Evolutionary conservation across 257 asterid species (phyloP).

Genomic region (Vinca minor): DNA sequence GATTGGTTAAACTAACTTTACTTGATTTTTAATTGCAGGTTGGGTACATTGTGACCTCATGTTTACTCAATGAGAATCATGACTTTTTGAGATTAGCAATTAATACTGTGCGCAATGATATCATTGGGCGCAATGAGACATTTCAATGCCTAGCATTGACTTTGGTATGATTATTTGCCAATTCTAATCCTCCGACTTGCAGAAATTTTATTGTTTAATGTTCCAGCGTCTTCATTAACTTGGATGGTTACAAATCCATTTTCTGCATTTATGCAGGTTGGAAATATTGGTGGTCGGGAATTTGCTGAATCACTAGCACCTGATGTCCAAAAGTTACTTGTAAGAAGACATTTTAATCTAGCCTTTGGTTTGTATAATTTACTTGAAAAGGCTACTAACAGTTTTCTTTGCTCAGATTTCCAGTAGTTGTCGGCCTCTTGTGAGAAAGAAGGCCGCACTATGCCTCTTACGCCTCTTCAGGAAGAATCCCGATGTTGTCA

Average conservation of each 20-base stretch:
- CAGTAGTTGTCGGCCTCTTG: constrained; percentile 96
- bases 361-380: constrained; percentile 15
- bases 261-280: constrained; percentile 52
- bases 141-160: constrained; percentile 98
- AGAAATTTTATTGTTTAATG: background rate
- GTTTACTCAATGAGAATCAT: constrained; percentile 95
- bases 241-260: constrained; percentile 5
- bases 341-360: constrained; percentile 39
- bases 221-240: background rate
- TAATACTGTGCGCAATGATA: constrained; percentile 93
- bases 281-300: constrained; percentile 98
- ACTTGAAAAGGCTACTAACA: constrained; percentile 22
- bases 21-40: constrained; percentile 50
- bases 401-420: constrained; percentile 51
- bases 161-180: constrained; percentile 47
- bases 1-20: constrained; percentile 17
- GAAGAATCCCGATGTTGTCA: constrained; percentile 94
- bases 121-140: constrained; percentile 97
- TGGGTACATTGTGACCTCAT: constrained; percentile 94
- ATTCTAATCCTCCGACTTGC: background rate
- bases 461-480: constrained; percentile 93
- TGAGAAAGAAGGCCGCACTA: constrained; percentile 96
- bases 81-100: constrained; percentile 95
- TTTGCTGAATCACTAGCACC: constrained; percentile 99
- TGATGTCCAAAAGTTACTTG: constrained; percentile 98